Conservation (phyloP, 2,329 filamentous ascomycete species). For the Cercospora sp. region DNA sequence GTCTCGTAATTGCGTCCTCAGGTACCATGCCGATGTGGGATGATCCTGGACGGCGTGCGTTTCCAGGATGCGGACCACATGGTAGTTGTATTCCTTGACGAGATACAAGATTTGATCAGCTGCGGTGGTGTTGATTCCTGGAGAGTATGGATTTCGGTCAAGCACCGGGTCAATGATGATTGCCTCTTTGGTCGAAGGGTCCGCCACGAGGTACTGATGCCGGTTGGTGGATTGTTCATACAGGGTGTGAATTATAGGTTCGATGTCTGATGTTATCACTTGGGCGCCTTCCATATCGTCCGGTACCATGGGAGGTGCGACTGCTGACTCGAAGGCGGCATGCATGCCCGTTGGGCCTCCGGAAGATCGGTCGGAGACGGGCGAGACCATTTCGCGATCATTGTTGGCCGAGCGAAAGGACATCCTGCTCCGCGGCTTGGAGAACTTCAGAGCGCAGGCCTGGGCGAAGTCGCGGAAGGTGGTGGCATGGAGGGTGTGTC, state of each 20-base stretch:
- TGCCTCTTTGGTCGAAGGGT: slow-evolving; percentile 51
- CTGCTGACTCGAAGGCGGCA: not conserved
- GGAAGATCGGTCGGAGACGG: slow-evolving; percentile 8
- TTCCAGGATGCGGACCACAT: slow-evolving; percentile 57
- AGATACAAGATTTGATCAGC: slow-evolving; percentile 56
- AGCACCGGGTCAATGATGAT: slow-evolving; percentile 65
- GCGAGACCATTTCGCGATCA: slow-evolving; percentile 13
- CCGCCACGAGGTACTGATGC: slow-evolving; percentile 63
- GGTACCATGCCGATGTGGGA: slow-evolving; percentile 59
- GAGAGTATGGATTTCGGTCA: slow-evolving; percentile 49
- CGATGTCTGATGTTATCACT: slow-evolving; percentile 16
- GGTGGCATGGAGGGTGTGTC: slow-evolving; percentile 13
- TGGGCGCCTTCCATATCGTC: slow-evolving; percentile 11
- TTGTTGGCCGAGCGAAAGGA: not conserved
- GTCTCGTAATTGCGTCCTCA: slow-evolving; percentile 50
- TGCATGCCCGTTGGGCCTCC: not conserved
- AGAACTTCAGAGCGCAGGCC: slow-evolving; percentile 3
- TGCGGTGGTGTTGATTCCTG: slow-evolving; percentile 50
- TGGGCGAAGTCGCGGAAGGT: not conserved
- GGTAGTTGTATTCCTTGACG: slow-evolving; percentile 50
- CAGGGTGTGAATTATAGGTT: slow-evolving; percentile 35
- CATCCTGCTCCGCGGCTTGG: slow-evolving; percentile 7
- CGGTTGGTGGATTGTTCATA: slow-evolving; percentile 52
- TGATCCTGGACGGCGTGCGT: slow-evolving; percentile 65
- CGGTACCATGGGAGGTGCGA: not conserved